A percentile compares a stretch with the other conserved stretches of the same genome.
These are phyloP conservation scores for Solanum appendiculatum DNA, from an alignment of 257 asterid species.

Conservation along the genomic window DNA sequence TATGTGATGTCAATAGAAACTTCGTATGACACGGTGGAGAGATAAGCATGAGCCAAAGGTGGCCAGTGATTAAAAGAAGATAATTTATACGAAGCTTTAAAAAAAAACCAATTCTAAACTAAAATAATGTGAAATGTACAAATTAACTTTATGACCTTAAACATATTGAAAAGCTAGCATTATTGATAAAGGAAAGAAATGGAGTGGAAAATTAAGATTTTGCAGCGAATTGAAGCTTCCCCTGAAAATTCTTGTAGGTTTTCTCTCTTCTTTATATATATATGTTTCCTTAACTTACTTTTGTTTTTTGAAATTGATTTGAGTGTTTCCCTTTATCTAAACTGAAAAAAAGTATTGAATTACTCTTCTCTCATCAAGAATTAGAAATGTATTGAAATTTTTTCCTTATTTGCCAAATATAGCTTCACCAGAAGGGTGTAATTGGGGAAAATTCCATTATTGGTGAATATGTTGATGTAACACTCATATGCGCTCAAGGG, in stretches of 20 bases:
- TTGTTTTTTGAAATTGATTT: not conserved
- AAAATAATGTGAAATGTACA: no score
- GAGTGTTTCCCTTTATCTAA: not conserved
- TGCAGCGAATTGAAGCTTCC: not conserved
- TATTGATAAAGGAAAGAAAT: not conserved
- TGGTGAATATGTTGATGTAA: not conserved
- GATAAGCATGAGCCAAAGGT: not conserved
- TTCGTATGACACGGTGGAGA: constrained; percentile 5
- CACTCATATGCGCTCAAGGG: not conserved
- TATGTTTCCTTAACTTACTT: not conserved
- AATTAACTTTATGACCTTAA: no score
- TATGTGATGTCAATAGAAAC: not conserved
- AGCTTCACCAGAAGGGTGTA: not conserved
- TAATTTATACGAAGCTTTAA: no score
- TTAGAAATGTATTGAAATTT: not conserved
- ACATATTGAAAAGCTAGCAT: no score
- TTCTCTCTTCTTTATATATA: not conserved
- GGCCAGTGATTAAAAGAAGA: not conserved
- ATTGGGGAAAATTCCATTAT: not conserved
- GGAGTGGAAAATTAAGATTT: not conserved
- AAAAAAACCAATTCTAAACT: no score
- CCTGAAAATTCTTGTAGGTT: not conserved
- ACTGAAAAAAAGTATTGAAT: not conserved
- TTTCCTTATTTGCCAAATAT: not conserved
- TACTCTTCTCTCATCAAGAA: not conserved